Conservation (phyloP, 371 early-diverging fungal species). For the Apophysomyces variabilis region DNA sequence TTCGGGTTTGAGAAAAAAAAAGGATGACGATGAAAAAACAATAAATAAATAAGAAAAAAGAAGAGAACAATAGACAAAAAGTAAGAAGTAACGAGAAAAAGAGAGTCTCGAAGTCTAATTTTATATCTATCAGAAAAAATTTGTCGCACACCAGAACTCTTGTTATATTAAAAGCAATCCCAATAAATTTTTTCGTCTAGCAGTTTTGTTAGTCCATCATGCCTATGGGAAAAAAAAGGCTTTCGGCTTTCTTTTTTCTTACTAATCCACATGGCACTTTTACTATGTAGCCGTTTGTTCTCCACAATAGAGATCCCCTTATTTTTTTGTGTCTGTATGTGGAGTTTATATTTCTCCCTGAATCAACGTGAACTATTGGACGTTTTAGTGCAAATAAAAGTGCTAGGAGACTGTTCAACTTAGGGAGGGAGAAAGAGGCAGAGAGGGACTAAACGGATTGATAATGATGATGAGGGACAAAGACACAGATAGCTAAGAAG, state of each 20-base stretch:
- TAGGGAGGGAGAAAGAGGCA: background rate
- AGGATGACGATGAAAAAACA: background rate
- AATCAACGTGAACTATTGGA: background rate
- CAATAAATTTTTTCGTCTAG: no score
- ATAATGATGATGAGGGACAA: no score
- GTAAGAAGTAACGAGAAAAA: no score
- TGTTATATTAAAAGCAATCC: background rate
- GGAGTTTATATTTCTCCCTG: conserved; percentile 4
- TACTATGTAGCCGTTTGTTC: no score
- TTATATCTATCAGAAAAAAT: conserved; percentile 14
- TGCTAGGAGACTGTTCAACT: conserved; percentile 1
- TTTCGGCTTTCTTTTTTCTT: no score
- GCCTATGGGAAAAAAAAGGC: no score
- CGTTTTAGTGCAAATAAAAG: background rate
- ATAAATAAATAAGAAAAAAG: no score
- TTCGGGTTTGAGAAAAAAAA: conserved; percentile 2
- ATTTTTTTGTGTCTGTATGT: background rate
- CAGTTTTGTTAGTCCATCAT: no score
- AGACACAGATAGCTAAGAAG: no score
- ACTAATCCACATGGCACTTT: background rate
- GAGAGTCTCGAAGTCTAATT: conserved; percentile 7
- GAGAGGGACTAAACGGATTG: no score
- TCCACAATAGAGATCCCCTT: no score
- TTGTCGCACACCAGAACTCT: conserved; percentile 14
- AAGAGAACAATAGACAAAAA: no score